A percentile compares a stretch with the other conserved stretches of the same genome.
Evolutionary conservation across 345 rosid genomes (phyloP).

Genomic region (Carallia pectinifolia): DNA sequence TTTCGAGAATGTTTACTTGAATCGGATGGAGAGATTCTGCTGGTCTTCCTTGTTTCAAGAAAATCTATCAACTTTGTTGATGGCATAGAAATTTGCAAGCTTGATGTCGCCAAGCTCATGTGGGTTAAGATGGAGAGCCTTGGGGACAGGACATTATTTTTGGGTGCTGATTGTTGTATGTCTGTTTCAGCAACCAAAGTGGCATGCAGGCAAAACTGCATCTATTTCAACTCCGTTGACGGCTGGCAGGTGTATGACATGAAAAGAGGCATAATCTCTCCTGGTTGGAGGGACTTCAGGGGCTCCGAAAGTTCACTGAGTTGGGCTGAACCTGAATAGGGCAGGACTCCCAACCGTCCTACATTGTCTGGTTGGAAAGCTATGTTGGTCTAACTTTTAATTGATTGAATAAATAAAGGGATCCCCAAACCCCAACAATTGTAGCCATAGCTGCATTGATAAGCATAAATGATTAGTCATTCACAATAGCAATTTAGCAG

Average conservation of each 20-base stretch:
- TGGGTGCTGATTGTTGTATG: slow-evolving; percentile 29
- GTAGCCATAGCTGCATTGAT: too few species aligned
- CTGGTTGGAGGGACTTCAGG: not conserved
- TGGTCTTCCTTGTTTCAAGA: slow-evolving; percentile 25
- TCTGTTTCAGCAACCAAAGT: slow-evolving; percentile 17
- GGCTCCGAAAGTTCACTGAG: not conserved
- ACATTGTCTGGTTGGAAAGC: not conserved
- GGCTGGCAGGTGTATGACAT: slow-evolving; percentile 20
- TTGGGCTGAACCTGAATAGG: slow-evolving; percentile 4
- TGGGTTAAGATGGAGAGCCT: slow-evolving; percentile 22
- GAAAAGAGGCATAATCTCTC: not conserved
- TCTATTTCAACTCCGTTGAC: slow-evolving; percentile 2
- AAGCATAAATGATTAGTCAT: too few species aligned
- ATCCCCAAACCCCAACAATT: too few species aligned
- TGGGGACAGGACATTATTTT: slow-evolving; percentile 20
- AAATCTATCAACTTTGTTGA: slow-evolving; percentile 19
- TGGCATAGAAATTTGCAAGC: slow-evolving; percentile 26
- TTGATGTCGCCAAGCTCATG: slow-evolving; percentile 7
- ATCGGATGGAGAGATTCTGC: slow-evolving; percentile 23
- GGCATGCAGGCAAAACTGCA: slow-evolving; percentile 21
- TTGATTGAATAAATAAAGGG: not conserved
- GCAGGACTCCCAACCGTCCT: not conserved
- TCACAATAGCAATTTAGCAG: too few species aligned
- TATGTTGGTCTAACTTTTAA: not conserved
- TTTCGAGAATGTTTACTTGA: slow-evolving; percentile 34